Evolutionary conservation across 176 grass and related monocot genomes (phyloP).

Genomic region (Eleusine indica): DNA sequence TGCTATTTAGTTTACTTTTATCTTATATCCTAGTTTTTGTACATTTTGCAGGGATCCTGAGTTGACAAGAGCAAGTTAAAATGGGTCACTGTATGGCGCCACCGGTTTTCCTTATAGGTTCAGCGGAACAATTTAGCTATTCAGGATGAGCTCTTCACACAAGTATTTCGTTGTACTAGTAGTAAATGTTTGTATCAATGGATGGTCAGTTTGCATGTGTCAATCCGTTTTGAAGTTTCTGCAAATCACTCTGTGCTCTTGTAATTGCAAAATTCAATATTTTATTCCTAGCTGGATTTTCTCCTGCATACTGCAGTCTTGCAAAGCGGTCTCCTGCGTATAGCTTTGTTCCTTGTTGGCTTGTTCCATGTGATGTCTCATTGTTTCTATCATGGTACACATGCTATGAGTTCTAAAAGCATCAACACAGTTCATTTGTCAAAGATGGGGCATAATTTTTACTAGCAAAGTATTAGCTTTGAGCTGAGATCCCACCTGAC

Average conservation of each 20-base stretch:
- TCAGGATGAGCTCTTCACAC: constrained; percentile 22
- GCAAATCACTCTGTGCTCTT: neutral
- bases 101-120: neutral
- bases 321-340: neutral
- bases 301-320: neutral
- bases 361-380: neutral
- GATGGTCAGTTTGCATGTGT: constrained; percentile 30
- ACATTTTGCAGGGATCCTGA: constrained; percentile 64
- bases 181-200: constrained; percentile 39
- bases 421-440: neutral
- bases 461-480: neutral
- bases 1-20: constrained; percentile 1
- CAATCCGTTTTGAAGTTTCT: neutral
- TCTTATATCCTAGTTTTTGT: constrained; percentile 12
- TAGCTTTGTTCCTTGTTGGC: neutral
- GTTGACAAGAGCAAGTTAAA: constrained; percentile 53
- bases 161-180: constrained; percentile 26
- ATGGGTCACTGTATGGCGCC: neutral
- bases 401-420: neutral
- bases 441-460: neutral
- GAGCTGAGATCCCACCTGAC: neutral
- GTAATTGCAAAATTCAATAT: constrained; percentile 14
- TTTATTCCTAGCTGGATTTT: neutral
- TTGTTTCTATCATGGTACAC: neutral
- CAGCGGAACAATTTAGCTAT: constrained; percentile 15